Percentiles rank a stretch among this genome's conserved stretches.
Conservation (phyloP, 805 yeast species). For the Candida schatavii region DNA sequence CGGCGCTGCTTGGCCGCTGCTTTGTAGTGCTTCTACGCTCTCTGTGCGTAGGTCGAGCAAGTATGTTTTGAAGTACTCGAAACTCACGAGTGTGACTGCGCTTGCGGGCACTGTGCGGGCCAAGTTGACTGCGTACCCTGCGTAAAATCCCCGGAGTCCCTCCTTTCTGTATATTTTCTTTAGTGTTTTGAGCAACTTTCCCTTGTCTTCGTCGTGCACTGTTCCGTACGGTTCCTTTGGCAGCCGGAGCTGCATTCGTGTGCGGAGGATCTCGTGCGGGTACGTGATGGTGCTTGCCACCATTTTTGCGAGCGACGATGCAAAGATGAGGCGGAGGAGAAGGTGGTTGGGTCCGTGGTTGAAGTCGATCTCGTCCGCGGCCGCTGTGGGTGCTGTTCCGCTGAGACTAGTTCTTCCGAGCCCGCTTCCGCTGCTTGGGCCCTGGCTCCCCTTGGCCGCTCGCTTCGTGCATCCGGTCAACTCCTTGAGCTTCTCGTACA, state of each 20-base stretch:
- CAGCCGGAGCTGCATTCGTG: slow-evolving; percentile 76
- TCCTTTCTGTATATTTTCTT: slow-evolving; percentile 54
- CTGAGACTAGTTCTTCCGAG: too few relatives aligned
- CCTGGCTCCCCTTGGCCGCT: background rate
- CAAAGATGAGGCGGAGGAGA: slow-evolving; percentile 39
- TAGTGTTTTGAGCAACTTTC: slow-evolving; percentile 29
- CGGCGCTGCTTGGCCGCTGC: too few relatives aligned
- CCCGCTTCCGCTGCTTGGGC: too few relatives aligned
- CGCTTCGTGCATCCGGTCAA: slow-evolving; percentile 30
- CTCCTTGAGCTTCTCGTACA: slow-evolving; percentile 76
- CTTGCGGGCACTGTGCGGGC: slow-evolving; percentile 91
- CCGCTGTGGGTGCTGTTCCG: background rate
- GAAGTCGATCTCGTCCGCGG: slow-evolving; percentile 1
- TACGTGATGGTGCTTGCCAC: slow-evolving; percentile 85
- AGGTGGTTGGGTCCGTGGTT: slow-evolving; percentile 6
- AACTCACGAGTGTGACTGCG: slow-evolving; percentile 92
- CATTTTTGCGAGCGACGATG: slow-evolving; percentile 83
- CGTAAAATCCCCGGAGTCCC: slow-evolving; percentile 80
- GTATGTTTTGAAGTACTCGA: slow-evolving; percentile 71
- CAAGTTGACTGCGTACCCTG: slow-evolving; percentile 83
- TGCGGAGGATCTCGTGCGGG: slow-evolving; percentile 93
- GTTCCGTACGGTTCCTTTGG: slow-evolving; percentile 9
- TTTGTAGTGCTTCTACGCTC: too few relatives aligned
- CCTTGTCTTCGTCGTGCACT: slow-evolving; percentile 2
- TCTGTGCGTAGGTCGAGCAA: slow-evolving; percentile 38